phyloP scores from a whole-genome alignment of 208 protist genomes.

The Trypanosoma caninum region DNA sequence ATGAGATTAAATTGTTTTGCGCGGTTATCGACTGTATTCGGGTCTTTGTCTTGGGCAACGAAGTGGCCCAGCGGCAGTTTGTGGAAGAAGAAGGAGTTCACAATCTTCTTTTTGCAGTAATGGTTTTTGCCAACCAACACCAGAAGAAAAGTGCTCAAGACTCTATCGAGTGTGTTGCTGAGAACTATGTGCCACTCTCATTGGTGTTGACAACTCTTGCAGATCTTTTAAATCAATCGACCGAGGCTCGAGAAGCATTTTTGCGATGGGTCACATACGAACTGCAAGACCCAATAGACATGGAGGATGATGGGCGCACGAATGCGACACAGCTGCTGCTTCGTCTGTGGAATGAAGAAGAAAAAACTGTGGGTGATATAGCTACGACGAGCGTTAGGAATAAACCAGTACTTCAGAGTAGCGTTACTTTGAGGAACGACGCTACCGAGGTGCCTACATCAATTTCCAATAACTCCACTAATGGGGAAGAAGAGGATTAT shows the following conservation, averaged over 20 bases:
- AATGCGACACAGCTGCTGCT: conserved; percentile 46
- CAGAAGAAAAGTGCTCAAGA: background rate
- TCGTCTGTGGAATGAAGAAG: conserved; percentile 24
- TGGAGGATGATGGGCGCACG: conserved; percentile 11
- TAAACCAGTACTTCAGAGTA: background rate
- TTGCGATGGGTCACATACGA: conserved; percentile 45
- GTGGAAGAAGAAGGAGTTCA: conserved; percentile 50
- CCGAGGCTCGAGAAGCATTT: conserved; percentile 44
- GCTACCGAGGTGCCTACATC: too few relatives aligned
- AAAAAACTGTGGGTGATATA: background rate
- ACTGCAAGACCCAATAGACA: background rate
- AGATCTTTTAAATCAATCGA: conserved; percentile 53
- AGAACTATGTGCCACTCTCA: background rate
- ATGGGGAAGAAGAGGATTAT: background rate
- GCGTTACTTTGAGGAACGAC: background rate
- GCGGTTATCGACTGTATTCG: conserved; percentile 28
- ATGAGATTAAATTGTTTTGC: conserved; percentile 21
- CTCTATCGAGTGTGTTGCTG: background rate
- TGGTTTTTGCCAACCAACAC: conserved; percentile 17
- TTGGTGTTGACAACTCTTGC: conserved; percentile 41
- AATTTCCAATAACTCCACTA: too few relatives aligned
- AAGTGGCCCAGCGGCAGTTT: conserved; percentile 31
- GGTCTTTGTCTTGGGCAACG: conserved; percentile 32
- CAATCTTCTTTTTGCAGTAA: conserved; percentile 41
- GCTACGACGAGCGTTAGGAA: background rate